Evolutionary conservation across 352 stramenopile species (phyloP).

Genomic region (Globisporangium sylvaticum): DNA sequence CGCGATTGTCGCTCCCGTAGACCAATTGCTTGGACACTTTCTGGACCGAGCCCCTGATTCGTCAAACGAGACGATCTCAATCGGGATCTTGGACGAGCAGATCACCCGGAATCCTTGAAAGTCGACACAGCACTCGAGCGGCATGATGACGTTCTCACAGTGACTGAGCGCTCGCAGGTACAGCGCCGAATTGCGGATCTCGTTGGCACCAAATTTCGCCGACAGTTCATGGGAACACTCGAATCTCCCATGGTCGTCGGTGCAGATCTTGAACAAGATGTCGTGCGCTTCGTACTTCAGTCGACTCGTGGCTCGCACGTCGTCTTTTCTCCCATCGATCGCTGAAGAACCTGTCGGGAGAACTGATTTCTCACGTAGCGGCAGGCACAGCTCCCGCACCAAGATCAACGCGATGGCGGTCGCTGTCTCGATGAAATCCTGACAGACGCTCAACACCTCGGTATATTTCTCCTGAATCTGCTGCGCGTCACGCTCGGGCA

Average conservation of each 20-base stretch:
- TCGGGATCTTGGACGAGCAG: conserved; percentile 80
- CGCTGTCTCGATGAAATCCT: conserved; percentile 86
- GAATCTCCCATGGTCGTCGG: conserved; percentile 89
- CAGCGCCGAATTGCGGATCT: conserved; percentile 77
- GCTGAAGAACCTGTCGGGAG: conserved; percentile 40
- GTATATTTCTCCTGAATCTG: conserved; percentile 79
- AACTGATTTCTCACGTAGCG: conserved; percentile 77
- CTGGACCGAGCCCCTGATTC: conserved; percentile 53
- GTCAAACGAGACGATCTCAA: conserved; percentile 67
- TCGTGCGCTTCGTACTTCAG: conserved; percentile 85
- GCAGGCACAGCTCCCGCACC: conserved; percentile 76
- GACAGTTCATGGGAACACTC: conserved; percentile 87
- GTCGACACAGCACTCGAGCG: conserved; percentile 82
- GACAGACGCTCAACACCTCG: conserved; percentile 78
- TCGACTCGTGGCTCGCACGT: conserved; percentile 44
- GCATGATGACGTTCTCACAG: conserved; percentile 45
- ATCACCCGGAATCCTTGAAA: conserved; percentile 87
- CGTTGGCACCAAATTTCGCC: conserved; percentile 80
- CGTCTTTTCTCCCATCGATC: conserved; percentile 71
- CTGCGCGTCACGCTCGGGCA: conserved; percentile 30
- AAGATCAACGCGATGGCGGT: conserved; percentile 67
- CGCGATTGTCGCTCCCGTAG: conserved; percentile 79
- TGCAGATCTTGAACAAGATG: conserved; percentile 88
- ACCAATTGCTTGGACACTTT: conserved; percentile 78
- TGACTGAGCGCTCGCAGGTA: conserved; percentile 52